Conservation (phyloP, 192 early-diverging fungal genomes). For the Coemansia sp. region DNA sequence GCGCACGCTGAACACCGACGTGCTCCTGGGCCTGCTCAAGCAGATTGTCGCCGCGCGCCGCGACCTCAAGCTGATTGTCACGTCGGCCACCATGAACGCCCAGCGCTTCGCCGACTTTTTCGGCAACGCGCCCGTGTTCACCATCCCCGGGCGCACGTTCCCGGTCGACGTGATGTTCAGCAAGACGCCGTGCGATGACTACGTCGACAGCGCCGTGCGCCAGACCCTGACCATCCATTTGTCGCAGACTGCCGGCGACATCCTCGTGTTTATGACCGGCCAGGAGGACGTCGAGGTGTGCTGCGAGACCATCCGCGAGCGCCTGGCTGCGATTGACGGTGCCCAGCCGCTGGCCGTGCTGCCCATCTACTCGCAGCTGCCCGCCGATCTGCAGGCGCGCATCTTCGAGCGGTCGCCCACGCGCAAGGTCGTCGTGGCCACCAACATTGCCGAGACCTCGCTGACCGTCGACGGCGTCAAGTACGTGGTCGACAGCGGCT, state of each 20-base stretch:
- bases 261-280: constrained; percentile 94
- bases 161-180: constrained; percentile 94
- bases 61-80: constrained; percentile 95
- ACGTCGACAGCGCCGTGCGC: constrained; percentile 90
- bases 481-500: constrained; percentile 96
- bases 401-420: constrained; percentile 92
- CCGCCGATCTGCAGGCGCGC: constrained; percentile 89
- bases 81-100: constrained; percentile 93
- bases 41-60: constrained; percentile 68
- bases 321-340: constrained; percentile 57
- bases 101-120: constrained; percentile 93
- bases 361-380: constrained; percentile 92
- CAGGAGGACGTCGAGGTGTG: constrained; percentile 97
- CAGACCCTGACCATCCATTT: constrained; percentile 95
- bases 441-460: constrained; percentile 98
- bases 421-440: constrained; percentile 92
- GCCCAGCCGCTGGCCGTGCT: constrained; percentile 76
- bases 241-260: constrained; percentile 87
- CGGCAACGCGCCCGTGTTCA: constrained; percentile 85
- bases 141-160: constrained; percentile 92
- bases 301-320: constrained; percentile 65
- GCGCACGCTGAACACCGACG: constrained; percentile 92
- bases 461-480: constrained; percentile 97
- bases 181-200: constrained; percentile 91
- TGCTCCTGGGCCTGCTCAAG: constrained; percentile 90